Evolutionary conservation across 495 filamentous ascomycete genomes (phyloP).

Genomic region (Cairneyella variabilis): DNA sequence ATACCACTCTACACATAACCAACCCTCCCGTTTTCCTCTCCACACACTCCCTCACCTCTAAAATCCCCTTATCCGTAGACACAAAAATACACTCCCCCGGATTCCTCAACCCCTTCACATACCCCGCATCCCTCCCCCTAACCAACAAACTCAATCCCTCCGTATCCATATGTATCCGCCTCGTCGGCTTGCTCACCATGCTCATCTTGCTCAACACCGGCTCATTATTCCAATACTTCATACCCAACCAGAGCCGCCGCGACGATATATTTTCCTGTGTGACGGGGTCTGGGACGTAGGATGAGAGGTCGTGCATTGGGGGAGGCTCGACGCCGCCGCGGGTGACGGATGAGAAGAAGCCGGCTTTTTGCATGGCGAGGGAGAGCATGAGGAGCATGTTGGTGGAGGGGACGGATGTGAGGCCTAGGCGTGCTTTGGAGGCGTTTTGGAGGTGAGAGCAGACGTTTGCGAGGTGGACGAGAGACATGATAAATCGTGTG

Average conservation of each 20-base stretch:
- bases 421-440: constrained; percentile 75
- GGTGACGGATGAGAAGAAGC: constrained; percentile 78
- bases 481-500: constrained; percentile 61
- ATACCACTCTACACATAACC: constrained; percentile 69
- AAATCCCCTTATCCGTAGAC: constrained; percentile 70
- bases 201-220: constrained; percentile 72
- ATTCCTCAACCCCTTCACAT: constrained; percentile 66
- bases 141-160: constrained; percentile 56
- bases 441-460: constrained; percentile 96
- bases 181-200: constrained; percentile 73
- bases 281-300: constrained; percentile 53
- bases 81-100: constrained; percentile 85
- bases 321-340: constrained; percentile 70
- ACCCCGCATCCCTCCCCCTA: constrained; percentile 58
- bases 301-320: constrained; percentile 45
- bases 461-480: constrained; percentile 73
- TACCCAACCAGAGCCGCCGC: constrained; percentile 80
- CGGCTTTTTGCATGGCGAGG: constrained; percentile 74
- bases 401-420: constrained; percentile 80
- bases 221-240: constrained; percentile 90
- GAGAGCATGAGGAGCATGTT: constrained; percentile 75
- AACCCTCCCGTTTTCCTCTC: constrained; percentile 81
- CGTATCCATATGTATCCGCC: constrained; percentile 61
- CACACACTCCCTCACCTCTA: constrained; percentile 85
- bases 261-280: constrained; percentile 75